Conservation (phyloP, 306 rosid genomes). For the Pyrus communis region DNA sequence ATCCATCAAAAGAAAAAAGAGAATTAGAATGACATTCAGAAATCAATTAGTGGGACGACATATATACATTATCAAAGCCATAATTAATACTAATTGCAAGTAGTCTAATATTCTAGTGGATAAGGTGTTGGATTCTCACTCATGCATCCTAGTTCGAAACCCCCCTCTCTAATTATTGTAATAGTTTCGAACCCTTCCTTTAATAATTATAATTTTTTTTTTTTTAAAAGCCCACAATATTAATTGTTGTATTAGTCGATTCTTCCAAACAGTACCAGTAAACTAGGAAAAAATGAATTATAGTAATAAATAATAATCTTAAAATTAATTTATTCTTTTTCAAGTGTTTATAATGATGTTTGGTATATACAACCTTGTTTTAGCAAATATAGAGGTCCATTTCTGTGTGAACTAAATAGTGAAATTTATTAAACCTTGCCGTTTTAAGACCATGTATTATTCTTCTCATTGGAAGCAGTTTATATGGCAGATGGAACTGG, state of each 20-base stretch:
- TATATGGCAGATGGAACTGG: slow-evolving; percentile 12
- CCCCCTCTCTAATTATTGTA: no score
- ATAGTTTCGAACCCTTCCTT: no score
- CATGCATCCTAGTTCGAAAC: no score
- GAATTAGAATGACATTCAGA: neutral
- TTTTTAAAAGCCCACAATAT: no score
- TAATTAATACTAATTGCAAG: no score
- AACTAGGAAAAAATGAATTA: neutral
- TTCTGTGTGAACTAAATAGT: neutral
- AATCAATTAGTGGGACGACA: neutral
- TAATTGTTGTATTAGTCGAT: neutral
- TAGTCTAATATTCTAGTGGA: no score
- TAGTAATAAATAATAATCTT: neutral
- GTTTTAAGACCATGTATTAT: slow-evolving; percentile 1
- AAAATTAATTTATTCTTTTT: neutral
- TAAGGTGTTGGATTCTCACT: no score
- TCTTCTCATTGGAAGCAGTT: slow-evolving; percentile 17
- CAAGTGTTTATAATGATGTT: neutral
- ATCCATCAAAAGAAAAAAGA: neutral
- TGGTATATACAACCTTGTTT: neutral
- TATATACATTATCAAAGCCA: neutral
- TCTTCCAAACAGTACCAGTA: neutral
- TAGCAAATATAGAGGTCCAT: neutral
- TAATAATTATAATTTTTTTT: no score
- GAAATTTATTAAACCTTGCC: slow-evolving; percentile 9